Base-by-base conservation (phyloP, 2,329 filamentous ascomycete species). In the Cladophialophora psammophila region DNA sequence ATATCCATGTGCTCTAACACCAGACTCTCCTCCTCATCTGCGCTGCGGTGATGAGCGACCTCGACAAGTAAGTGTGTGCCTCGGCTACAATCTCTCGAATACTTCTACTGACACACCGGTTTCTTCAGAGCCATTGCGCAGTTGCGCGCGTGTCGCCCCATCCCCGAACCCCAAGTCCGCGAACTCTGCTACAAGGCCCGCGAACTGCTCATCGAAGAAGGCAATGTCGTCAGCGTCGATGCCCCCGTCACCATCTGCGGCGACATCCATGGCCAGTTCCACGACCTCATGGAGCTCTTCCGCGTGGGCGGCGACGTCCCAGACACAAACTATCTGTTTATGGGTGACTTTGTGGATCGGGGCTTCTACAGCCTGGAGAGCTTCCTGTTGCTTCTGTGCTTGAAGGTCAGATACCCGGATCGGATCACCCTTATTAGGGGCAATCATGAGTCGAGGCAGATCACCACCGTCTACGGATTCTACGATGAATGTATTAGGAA, bases 291-390 rank as follows among this genome's bases (percentile, higher is more conserved):
- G 94, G 94, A 97, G 80, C 87, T 97, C 5, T 97, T 97, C 78
- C 88, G 93, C 61, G 94, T 97, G 3, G 94, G 94, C 69, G 94
- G 94, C 70, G 93, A 97, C 78, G 92, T 96, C 3, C 94, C 94
- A 48, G 94, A 97, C 76, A 97, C 94, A 36, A 97, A 96, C 77
- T 97, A 97, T 79, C 87, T 97, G 3, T 97, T 97, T 81, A 97
- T 97, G 93, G 94, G 94, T 77, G 94, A 99, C 80, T 99, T 97
- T 75, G 94, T 99, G 77, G 94, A 99, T 80, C 92, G 94, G 71
- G 94, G 94, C 66, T 99, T 97, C 85, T 99, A 98, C 83, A 97
- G 93, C 1, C 89, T 99, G 74, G 94, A 99, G 82, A 95, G 94
- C 4, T 97, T 99, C 77, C 89, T 97, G 69, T 91, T 99, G 63